Conservation (phyloP, 768 basidiomycete species). For the Leccinum barrowsii region DNA sequence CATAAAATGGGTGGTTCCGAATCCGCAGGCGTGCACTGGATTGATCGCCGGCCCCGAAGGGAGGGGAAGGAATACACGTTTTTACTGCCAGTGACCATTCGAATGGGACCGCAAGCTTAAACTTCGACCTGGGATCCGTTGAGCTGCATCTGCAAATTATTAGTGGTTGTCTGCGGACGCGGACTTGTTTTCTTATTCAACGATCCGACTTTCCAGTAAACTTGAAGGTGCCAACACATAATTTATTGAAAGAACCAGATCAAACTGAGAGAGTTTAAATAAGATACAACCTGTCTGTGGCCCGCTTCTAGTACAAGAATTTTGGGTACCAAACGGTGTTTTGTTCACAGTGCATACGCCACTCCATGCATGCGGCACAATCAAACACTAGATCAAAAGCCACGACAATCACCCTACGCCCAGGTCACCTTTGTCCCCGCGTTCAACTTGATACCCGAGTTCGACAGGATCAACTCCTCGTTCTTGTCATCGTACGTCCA, state of each 20-base stretch:
- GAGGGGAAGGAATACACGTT: neutral
- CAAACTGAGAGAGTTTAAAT: too few relatives aligned
- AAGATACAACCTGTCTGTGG: too few relatives aligned
- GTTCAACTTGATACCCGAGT: conserved; percentile 44
- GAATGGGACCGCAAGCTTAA: neutral
- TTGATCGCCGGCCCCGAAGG: neutral
- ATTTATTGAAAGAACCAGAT: neutral
- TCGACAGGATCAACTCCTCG: conserved; percentile 40
- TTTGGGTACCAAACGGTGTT: neutral
- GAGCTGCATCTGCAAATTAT: neutral
- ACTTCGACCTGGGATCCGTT: neutral
- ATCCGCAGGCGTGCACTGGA: neutral
- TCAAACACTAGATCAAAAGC: neutral
- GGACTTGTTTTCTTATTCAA: neutral
- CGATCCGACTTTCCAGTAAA: neutral
- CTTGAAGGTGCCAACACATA: neutral
- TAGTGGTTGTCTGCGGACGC: neutral
- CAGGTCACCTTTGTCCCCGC: conserved; percentile 32
- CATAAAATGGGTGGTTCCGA: neutral
- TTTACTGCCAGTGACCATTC: neutral
- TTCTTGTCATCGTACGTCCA: conserved; percentile 41
- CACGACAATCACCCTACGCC: conserved; percentile 16
- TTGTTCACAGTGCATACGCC: neutral
- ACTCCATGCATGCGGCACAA: neutral
- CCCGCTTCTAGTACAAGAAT: neutral